phyloP scores from a whole-genome alignment of 306 rosid species.

The cucumber (Cucumis sativus) region DNA sequence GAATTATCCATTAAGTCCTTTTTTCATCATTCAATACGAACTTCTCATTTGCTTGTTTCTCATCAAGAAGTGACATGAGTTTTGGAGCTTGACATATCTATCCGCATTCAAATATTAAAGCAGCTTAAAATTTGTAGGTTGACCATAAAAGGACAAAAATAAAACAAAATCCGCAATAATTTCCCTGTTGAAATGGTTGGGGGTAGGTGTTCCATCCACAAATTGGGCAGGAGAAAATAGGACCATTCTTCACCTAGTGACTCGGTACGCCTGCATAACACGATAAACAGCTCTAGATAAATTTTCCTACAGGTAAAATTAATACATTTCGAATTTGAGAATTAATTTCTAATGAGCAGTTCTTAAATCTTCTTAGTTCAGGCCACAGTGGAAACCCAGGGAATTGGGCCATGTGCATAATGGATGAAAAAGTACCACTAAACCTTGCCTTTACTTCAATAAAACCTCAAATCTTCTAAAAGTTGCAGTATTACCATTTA shows the following conservation, averaged over 20 bases:
- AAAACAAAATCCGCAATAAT: neutral
- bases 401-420: neutral
- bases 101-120: neutral
- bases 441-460: neutral
- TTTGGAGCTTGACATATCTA: neutral
- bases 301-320: neutral
- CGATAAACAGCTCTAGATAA: neutral
- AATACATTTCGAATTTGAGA: neutral
- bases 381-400: neutral
- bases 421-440: no score
- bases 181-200: neutral
- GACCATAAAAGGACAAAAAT: neutral
- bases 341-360: neutral
- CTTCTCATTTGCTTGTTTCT: neutral
- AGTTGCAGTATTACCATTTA: no score
- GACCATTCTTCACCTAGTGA: slow-evolving; percentile 7
- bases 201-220: neutral
- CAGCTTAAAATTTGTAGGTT: neutral
- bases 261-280: slow-evolving; percentile 6
- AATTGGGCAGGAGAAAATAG: neutral
- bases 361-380: neutral
- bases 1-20: neutral
- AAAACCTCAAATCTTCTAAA: neutral
- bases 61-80: neutral
- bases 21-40: neutral